These are phyloP conservation scores for Calonectria hawksworthii DNA, from an alignment of 2,329 filamentous ascomycete genomes.

Conservation along the genomic window DNA sequence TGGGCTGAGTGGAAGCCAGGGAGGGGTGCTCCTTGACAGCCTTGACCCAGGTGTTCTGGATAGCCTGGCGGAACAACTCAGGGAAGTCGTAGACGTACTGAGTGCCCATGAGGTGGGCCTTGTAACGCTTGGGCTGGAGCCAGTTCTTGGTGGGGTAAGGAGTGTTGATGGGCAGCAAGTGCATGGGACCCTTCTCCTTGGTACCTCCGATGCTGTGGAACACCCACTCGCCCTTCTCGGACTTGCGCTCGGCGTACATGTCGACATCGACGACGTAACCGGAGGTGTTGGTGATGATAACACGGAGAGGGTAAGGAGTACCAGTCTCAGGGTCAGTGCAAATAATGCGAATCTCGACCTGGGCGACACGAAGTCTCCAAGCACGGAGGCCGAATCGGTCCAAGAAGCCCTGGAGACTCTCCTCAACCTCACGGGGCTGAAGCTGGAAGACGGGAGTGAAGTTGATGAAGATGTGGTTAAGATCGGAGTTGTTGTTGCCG, in stretches of 20 bases:
- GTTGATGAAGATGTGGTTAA: conserved; percentile 99
- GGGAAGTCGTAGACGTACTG: conserved; percentile 99
- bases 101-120: conserved; percentile 98
- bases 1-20: conserved; percentile 84
- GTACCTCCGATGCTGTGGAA: conserved; percentile 98
- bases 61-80: conserved; percentile 97
- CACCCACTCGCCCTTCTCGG: conserved; percentile 97
- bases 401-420: conserved; percentile 93
- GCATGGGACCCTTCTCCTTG: conserved; percentile 95
- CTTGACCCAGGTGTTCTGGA: conserved; percentile 93
- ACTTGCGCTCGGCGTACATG: conserved; percentile 97
- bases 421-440: conserved; percentile 88
- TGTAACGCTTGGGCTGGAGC: conserved; percentile 98
- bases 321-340: conserved; percentile 92
- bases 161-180: conserved; percentile 89
- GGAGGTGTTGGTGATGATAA: conserved; percentile 98
- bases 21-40: conserved; percentile 80
- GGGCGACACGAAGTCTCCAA: conserved; percentile 96
- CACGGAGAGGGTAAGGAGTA: conserved; percentile 89
- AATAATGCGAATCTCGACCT: conserved; percentile 98
- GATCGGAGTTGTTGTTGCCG: conserved; percentile 98
- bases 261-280: conserved; percentile 98
- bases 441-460: conserved; percentile 98
- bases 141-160: conserved; percentile 99
- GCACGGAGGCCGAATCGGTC: conserved; percentile 95